Percentiles rank a stretch among this genome's conserved stretches.
Evolutionary conservation across 805 yeast species (phyloP).

Genomic region (Candida morakotiae): DNA sequence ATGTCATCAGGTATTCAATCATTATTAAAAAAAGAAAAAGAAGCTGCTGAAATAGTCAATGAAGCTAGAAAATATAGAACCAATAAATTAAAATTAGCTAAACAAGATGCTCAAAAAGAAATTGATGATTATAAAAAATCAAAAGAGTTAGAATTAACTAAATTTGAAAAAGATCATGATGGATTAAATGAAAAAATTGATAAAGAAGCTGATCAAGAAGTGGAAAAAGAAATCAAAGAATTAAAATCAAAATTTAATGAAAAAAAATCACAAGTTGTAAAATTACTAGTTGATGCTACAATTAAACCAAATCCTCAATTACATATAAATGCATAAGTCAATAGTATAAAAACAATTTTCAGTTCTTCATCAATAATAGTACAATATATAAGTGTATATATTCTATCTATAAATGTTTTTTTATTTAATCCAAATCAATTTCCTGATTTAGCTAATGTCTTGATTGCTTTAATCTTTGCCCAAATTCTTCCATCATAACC

Average conservation of each 20-base stretch:
- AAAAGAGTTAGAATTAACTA: constrained; percentile 78
- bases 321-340: constrained; percentile 67
- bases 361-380: background rate
- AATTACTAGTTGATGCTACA: constrained; percentile 75
- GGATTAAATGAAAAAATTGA: constrained; percentile 76
- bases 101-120: constrained; percentile 86
- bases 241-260: constrained; percentile 61
- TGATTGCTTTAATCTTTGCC: constrained; percentile 47
- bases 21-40: constrained; percentile 84
- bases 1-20: constrained; percentile 60
- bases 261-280: constrained; percentile 65
- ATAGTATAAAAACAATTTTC: background rate
- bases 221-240: constrained; percentile 64
- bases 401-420: too few relatives aligned
- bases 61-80: constrained; percentile 91
- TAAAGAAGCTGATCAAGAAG: constrained; percentile 70
- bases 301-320: constrained; percentile 75
- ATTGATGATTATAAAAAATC: constrained; percentile 79
- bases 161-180: constrained; percentile 66
- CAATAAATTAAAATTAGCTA: constrained; percentile 87
- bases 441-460: constrained; percentile 29
- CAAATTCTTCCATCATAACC: constrained; percentile 77
- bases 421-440: background rate
- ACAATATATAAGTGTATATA: background rate
- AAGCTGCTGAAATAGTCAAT: constrained; percentile 93